Percentiles rank a stretch among this genome's conserved stretches.
These are phyloP conservation scores for Lupinus albus DNA, from an alignment of 306 rosid species.

Conservation along the genomic window DNA sequence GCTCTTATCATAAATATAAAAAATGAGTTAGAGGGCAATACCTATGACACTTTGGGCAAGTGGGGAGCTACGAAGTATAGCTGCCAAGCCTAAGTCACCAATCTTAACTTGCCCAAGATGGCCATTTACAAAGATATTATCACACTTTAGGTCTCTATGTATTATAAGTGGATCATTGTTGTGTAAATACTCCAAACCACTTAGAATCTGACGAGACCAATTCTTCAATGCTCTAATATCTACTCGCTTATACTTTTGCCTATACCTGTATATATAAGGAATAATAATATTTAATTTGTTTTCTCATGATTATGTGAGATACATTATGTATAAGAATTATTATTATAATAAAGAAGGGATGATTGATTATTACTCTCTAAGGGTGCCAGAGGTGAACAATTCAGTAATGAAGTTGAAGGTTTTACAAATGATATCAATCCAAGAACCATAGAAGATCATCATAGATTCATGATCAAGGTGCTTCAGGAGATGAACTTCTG, in stretches of 20 bases:
- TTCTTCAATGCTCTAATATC: constrained; percentile 67
- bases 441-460: constrained; percentile 67
- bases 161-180: constrained; percentile 76
- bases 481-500: constrained; percentile 91
- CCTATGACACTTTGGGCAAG: constrained; percentile 92
- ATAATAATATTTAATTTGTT: too few species aligned
- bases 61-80: constrained; percentile 68
- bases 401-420: constrained; percentile 94
- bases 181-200: constrained; percentile 75
- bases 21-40: constrained; percentile 26
- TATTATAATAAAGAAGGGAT: not conserved
- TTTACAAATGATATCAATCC: constrained; percentile 65
- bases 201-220: constrained; percentile 78
- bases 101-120: constrained; percentile 84
- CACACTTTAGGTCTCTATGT: constrained; percentile 91
- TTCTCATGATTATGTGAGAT: too few species aligned
- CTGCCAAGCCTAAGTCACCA: constrained; percentile 91
- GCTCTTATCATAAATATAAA: too few species aligned
- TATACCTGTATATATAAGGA: constrained; percentile 55
- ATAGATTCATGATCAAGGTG: constrained; percentile 75
- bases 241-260: constrained; percentile 59
- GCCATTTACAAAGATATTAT: constrained; percentile 86
- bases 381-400: constrained; percentile 90
- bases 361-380: constrained; percentile 74
- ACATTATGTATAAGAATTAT: too few species aligned